Conservation (phyloP, 2,329 filamentous ascomycete species). For the Orbilia oligospora region DNA sequence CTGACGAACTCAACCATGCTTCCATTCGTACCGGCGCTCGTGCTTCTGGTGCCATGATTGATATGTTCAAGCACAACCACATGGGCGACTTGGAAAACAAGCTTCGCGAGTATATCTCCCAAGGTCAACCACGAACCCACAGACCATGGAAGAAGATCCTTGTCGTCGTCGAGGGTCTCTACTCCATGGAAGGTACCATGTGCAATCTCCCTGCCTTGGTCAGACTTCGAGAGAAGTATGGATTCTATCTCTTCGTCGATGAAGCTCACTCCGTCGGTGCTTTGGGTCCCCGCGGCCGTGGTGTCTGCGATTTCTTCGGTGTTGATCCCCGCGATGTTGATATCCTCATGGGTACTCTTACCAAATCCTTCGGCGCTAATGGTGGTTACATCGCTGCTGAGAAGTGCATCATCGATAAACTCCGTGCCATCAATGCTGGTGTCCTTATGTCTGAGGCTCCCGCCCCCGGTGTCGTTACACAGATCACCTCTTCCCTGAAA, state of each 20-base stretch:
- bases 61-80: slow-evolving; percentile 98
- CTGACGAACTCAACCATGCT: slow-evolving; percentile 96
- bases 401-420: slow-evolving; percentile 91
- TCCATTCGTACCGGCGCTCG: slow-evolving; percentile 96
- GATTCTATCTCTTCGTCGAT: slow-evolving; percentile 94
- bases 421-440: slow-evolving; percentile 86
- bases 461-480: slow-evolving; percentile 86
- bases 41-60: slow-evolving; percentile 93
- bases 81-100: slow-evolving; percentile 87
- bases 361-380: slow-evolving; percentile 98
- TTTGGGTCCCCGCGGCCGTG: slow-evolving; percentile 86
- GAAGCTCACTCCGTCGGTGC: slow-evolving; percentile 97
- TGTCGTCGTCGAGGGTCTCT: slow-evolving; percentile 94
- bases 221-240: slow-evolving; percentile 92
- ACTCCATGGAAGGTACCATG: slow-evolving; percentile 99
- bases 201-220: slow-evolving; percentile 94
- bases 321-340: slow-evolving; percentile 90
- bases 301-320: slow-evolving; percentile 97
- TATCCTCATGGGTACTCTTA: slow-evolving; percentile 97
- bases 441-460: slow-evolving; percentile 90
- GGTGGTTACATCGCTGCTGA: slow-evolving; percentile 94
- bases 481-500: slow-evolving; percentile 87
- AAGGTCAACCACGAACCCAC: slow-evolving; percentile 97
- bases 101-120: slow-evolving; percentile 91
- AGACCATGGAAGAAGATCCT: slow-evolving; percentile 99